Evolutionary conservation across 805 yeast genomes (phyloP), one percentile per base, ranked within the genome.

Genomic region (Cyberlindnera nakhonratchasimensis): DNA sequence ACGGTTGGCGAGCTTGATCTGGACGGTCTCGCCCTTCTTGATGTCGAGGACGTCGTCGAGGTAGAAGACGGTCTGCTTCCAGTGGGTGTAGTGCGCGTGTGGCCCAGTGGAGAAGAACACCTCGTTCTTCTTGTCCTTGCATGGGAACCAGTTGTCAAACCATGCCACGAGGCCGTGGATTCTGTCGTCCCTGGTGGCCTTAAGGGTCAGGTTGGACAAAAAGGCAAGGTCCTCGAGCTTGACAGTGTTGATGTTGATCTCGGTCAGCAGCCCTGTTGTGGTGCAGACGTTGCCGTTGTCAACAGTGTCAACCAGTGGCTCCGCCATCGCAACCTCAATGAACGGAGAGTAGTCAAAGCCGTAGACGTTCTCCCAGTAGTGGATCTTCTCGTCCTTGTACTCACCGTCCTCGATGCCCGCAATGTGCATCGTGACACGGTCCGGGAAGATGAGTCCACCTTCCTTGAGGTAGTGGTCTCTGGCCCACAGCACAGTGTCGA

Each of bases 51-150:
- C 95, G 56, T 87, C 86, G 54, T 76, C 80, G 58, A 91, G 73
- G 65, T 93, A 95, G 67, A 95, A 89, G 1, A 93, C 95, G 16
- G 96, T 86, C 70, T 93, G 99, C 65, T 93, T 95, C 99, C 99
- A 93, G 70, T 93, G 99, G 13, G 99, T 93, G 72, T 90, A 89
- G 54, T 80, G 79, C 36, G 89, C 82, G 67, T 85, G 89, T 26
- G 99, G 96, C 19, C 98, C 98, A 12, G 99, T 95, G 17, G 93
- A 82, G 62, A 93, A 90, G 24, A 69, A 70, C 45, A 91, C 82
- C 52, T 75, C 77, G 53, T 79, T 77, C 34, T 72, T 70, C 47
- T 62, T 62, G 28, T 66, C 61, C n/a, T 25, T 16, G 40, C 71
- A 75, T 32, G 93, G 93, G 77, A 93, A 93, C 51, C 77, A 90